Conservation (phyloP, 1,139 yeast genomes). For the Taphrina pruni region DNA sequence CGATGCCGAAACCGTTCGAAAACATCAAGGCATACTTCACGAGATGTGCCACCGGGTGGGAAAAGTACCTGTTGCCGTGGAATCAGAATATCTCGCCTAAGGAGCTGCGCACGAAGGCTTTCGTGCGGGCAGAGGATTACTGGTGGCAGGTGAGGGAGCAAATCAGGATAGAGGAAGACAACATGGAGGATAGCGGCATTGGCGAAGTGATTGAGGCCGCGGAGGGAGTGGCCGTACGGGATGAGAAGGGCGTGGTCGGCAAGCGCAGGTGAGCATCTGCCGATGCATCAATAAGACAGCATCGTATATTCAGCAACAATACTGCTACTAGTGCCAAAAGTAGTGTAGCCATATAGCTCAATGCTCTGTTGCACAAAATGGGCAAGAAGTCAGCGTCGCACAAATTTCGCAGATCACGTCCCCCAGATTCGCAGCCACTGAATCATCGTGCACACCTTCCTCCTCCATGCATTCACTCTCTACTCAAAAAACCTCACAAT, state of each 20-base stretch:
- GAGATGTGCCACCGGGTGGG: slow-evolving; percentile 32
- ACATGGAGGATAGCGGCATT: slow-evolving; percentile 86
- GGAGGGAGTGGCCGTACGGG: slow-evolving; percentile 55
- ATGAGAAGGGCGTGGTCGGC: slow-evolving; percentile 39
- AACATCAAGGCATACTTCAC: slow-evolving; percentile 44
- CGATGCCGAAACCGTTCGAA: slow-evolving; percentile 64
- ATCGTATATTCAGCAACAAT: too few species aligned
- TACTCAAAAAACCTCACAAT: not conserved
- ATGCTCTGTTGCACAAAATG: too few species aligned
- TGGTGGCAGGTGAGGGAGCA: slow-evolving; percentile 99
- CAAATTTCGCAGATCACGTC: too few species aligned
- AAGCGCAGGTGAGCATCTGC: slow-evolving; percentile 21
- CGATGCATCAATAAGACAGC: too few species aligned
- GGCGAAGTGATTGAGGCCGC: slow-evolving; percentile 76
- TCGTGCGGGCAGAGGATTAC: slow-evolving; percentile 88
- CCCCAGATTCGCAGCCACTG: too few species aligned
- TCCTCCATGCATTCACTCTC: not conserved
- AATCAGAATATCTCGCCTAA: slow-evolving; percentile 52
- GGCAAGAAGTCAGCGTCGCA: too few species aligned
- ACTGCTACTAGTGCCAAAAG: too few species aligned
- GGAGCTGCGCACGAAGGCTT: slow-evolving; percentile 83
- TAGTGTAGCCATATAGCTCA: too few species aligned
- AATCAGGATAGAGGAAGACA: slow-evolving; percentile 84
- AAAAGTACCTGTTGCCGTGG: slow-evolving; percentile 31
- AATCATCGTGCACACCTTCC: too few species aligned